Evolutionary conservation across 495 filamentous ascomycete species (phyloP).

Genomic region (Patellaria atrata): DNA sequence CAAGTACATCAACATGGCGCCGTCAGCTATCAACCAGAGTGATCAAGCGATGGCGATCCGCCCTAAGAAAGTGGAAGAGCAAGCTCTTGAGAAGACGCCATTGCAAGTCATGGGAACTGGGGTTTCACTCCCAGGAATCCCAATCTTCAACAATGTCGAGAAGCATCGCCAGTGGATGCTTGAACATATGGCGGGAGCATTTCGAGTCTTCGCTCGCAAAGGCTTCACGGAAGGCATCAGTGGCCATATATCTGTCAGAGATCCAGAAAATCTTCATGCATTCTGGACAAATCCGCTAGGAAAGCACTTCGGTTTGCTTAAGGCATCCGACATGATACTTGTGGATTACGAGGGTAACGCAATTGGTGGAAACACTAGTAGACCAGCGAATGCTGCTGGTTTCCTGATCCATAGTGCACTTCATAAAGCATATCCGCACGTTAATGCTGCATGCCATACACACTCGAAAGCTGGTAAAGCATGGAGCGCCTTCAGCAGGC

Average conservation of each 20-base stretch:
- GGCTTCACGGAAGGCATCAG: conserved; percentile 51
- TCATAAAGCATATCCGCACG: conserved; percentile 28
- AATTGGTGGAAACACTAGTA: conserved; percentile 24
- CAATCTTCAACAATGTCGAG: conserved; percentile 24
- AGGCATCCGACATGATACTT: conserved; percentile 28
- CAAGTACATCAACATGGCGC: no score
- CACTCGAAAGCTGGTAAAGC: conserved; percentile 27
- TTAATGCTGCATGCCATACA: conserved; percentile 27
- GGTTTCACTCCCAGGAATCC: conserved; percentile 21
- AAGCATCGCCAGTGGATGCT: conserved; percentile 34
- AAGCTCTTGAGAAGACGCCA: no score
- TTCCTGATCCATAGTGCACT: conserved; percentile 29
- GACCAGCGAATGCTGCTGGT: conserved; percentile 29
- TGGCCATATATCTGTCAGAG: conserved; percentile 51
- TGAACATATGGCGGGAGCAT: conserved; percentile 44
- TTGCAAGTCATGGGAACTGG: conserved; percentile 28
- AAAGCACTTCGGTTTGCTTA: conserved; percentile 26
- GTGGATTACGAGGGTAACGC: conserved; percentile 27
- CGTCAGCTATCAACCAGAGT: no score
- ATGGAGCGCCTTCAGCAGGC: conserved; percentile 25
- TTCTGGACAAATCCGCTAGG: conserved; percentile 49
- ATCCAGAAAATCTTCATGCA: conserved; percentile 41
- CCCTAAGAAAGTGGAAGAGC: background rate
- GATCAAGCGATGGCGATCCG: no score
- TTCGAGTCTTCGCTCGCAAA: conserved; percentile 40